Evolutionary conservation across 495 filamentous ascomycete genomes (phyloP), one percentile per base, ranked within the genome.

Genomic region (Neurospora tetrasperma): DNA sequence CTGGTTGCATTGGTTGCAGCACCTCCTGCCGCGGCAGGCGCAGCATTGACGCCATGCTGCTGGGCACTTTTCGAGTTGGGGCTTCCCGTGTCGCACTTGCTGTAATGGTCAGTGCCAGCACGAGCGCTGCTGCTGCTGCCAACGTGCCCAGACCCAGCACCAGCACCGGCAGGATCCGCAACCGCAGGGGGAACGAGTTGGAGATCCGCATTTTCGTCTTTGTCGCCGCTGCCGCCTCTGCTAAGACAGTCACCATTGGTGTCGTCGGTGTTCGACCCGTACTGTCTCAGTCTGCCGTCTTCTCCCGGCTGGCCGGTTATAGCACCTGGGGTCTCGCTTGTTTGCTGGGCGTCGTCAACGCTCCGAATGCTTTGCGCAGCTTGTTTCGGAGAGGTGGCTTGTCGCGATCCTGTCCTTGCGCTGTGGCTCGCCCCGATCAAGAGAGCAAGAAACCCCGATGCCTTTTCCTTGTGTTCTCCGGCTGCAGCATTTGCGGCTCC

Each of bases 321-420:
- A 59, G 35, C 31, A 42, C 14, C n/a, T 5, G 59, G 20, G 6
- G 42, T 54, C 39, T 39, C 27, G 54, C 27, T 62, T 14, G 70
- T n/a, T 20, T 71, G 10, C 23, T 41, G 66, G 35, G 54, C 71
- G 54, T 72, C 71, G n/a, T 69, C 71, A 69, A 69, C 10, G 71
- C 54, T 40, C 71, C 4, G 35, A 14, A 39, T 40, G 38, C 54
- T 72, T 40, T 72, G 35, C 54, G 12, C 12, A 68, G 20, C 16
- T 69, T 59, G 44, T 40, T 44, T 35, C 71, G 68, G 14, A 31
- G 72, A 23, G 10, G 66, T 40, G 40, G 72, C 27, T 73, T 73
- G 72, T 70, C 68, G 62, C 38, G 72, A 38, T 69, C 31, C 72
- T 70, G 39, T 42, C 35, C 16, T 70, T 20, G 39, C 59, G 71